Evolutionary conservation across 495 filamentous ascomycete species (phyloP), one percentile per base, ranked within the genome.

Genomic region (Venustampulla echinocandica): DNA sequence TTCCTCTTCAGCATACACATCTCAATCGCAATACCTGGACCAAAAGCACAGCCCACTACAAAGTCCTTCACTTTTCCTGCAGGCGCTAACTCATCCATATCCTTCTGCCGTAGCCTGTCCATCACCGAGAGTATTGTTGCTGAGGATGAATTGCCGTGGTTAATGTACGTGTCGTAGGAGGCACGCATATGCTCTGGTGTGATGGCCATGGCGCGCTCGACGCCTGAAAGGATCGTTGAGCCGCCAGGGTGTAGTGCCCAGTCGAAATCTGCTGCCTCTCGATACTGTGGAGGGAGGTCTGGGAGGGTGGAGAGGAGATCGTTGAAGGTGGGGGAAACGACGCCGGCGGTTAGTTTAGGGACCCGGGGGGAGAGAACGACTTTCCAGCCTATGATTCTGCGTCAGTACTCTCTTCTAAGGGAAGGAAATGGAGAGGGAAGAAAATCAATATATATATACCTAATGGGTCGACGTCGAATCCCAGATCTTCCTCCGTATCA

Each of bases 241-340:
- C 80, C 80, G 3, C 80, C 80, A 0, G 80, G 80, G 55, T 84
- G 80, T 50, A 84, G 67, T 0, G 79, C 80, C 80, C 80, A 84
- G 60, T 84, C 79, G 44, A 82, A 80, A 42, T 79, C 76, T 0
- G 56, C 37, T 1, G 76, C 64, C 1, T 30, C 42, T 42, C 55
- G 56, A 53, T 72, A 71, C 13, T 56, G 40, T 17, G 58, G 57
- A 5, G 69, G 66, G 3, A 78, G 58, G 21, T 62, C 56, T 4
- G 62, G 59, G 4, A 76, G 42, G 0, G 59, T 62, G 19, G 61
- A 49, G 13, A 79, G 41, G 11, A 80, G 62, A 14, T 69, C 61
- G 24, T 58, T 42, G 46, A 77, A 81, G 11, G 70, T 64, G 18
- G 75, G 71, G 22, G 49, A 49, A 19, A 81, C 67, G 13, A 68